Conservation (phyloP, 192 early-diverging fungal species). For the Chytriomyces confervae region DNA sequence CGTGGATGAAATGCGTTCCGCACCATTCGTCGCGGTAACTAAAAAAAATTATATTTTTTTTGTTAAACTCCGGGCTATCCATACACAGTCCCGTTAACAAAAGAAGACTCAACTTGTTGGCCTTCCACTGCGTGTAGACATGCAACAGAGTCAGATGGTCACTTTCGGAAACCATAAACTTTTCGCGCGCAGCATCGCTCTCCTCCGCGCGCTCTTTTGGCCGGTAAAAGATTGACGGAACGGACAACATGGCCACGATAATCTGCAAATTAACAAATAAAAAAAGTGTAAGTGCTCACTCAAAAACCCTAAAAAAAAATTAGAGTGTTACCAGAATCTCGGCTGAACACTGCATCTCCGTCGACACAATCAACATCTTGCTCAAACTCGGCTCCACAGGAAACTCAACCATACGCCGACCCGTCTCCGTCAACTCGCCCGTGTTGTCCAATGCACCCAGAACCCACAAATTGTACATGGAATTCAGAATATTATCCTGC, state of each 20-base stretch:
- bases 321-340: slow-evolving; percentile 69
- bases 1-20: slow-evolving; percentile 59
- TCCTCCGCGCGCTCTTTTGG: slow-evolving; percentile 92
- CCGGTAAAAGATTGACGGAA: slow-evolving; percentile 91
- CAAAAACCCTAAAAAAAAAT: not conserved
- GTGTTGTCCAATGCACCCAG: slow-evolving; percentile 91
- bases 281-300: slow-evolving; percentile 49
- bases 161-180: slow-evolving; percentile 94
- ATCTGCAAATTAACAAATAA: slow-evolving; percentile 55
- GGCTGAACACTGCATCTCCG: slow-evolving; percentile 84
- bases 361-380: slow-evolving; percentile 90
- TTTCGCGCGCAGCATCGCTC: slow-evolving; percentile 90
- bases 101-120: slow-evolving; percentile 59
- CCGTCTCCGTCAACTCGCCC: slow-evolving; percentile 87
- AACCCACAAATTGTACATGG: slow-evolving; percentile 94
- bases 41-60: not conserved
- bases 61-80: not conserved
- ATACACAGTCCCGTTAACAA: not conserved
- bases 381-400: slow-evolving; percentile 91
- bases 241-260: slow-evolving; percentile 99
- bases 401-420: slow-evolving; percentile 94
- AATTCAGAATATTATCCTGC: slow-evolving; percentile 89
- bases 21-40: slow-evolving; percentile 62
- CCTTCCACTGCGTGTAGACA: slow-evolving; percentile 92
- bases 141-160: slow-evolving; percentile 96